phyloP scores from a whole-genome alignment of 306 rosid genomes.

The Carpinus fangiana region DNA sequence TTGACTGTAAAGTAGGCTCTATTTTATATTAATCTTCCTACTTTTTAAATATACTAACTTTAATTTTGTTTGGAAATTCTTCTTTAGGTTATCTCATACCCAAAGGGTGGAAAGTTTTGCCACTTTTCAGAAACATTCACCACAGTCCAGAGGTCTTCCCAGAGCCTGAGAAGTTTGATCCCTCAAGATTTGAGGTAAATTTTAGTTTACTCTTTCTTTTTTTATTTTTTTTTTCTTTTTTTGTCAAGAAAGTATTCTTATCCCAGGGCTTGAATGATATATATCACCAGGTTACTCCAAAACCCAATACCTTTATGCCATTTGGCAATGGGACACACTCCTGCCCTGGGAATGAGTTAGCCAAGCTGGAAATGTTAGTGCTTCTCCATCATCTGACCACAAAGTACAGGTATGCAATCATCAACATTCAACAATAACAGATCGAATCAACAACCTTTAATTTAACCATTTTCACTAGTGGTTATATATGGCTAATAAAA shows the following conservation, averaged over 20 bases:
- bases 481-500: neutral
- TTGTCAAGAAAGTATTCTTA: no score
- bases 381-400: slow-evolving; percentile 90
- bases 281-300: slow-evolving; percentile 67
- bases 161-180: slow-evolving; percentile 85
- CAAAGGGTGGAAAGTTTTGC: slow-evolving; percentile 97
- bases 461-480: neutral
- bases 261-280: neutral
- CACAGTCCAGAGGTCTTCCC: slow-evolving; percentile 79
- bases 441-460: neutral
- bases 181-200: slow-evolving; percentile 91
- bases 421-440: neutral
- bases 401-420: slow-evolving; percentile 72
- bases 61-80: slow-evolving; percentile 17
- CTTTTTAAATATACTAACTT: slow-evolving; percentile 5
- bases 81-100: slow-evolving; percentile 79
- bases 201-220: no score
- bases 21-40: neutral
- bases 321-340: slow-evolving; percentile 96
- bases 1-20: neutral
- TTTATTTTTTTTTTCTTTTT: no score
- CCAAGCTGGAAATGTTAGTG: slow-evolving; percentile 88
- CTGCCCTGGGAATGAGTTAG: slow-evolving; percentile 95
- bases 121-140: slow-evolving; percentile 93
- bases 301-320: slow-evolving; percentile 91